These are phyloP conservation scores for Lonicera japonica DNA, from an alignment of 129 eudicot species.

Conservation along the genomic window DNA sequence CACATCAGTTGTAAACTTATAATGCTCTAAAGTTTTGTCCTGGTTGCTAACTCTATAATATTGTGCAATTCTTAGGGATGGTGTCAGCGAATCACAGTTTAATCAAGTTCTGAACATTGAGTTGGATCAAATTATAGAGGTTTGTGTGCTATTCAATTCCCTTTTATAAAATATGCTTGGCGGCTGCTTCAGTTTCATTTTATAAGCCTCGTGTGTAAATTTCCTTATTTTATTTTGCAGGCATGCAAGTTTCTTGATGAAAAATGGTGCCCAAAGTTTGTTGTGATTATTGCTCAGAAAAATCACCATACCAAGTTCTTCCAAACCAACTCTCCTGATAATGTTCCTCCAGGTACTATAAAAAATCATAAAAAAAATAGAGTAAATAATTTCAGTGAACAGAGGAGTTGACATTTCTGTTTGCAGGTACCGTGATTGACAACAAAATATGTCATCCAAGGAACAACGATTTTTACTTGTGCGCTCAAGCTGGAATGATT, in stretches of 20 bases:
- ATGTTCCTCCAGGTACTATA: slow-evolving; percentile 66
- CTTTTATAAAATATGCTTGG: background rate
- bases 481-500: slow-evolving; percentile 71
- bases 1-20: too few relatives aligned
- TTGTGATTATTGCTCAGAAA: slow-evolving; percentile 68
- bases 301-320: slow-evolving; percentile 81
- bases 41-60: background rate
- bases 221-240: slow-evolving; percentile 14
- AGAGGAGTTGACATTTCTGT: background rate
- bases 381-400: background rate
- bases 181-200: background rate
- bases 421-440: slow-evolving; percentile 70
- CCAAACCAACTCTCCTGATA: slow-evolving; percentile 59
- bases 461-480: slow-evolving; percentile 62
- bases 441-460: slow-evolving; percentile 66
- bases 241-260: slow-evolving; percentile 79
- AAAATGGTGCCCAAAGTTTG: slow-evolving; percentile 67
- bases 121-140: slow-evolving; percentile 68
- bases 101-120: slow-evolving; percentile 71
- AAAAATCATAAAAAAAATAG: background rate
- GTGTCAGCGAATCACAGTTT: slow-evolving; percentile 84
- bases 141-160: slow-evolving; percentile 15
- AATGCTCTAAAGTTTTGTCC: background rate
- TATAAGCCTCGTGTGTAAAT: background rate
- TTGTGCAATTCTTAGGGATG: slow-evolving; percentile 42